phyloP scores from a whole-genome alignment of 345 rosid species.

The sweet orange (Citrus sinensis) region DVS_A1.0 CM039162.1:26694501-26695000 shows the following conservation, averaged over 20 bases:
- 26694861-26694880: too few relatives aligned
- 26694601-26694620: conserved; percentile 16
- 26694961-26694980: too few relatives aligned
- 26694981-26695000: too few relatives aligned
- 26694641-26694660: conserved; percentile 19
- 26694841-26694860: too few relatives aligned
- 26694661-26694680: conserved; percentile 18
- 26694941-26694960: too few relatives aligned
- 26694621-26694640: conserved; percentile 22
- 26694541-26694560: too few relatives aligned
- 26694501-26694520: background rate
- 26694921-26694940: too few relatives aligned
- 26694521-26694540: too few relatives aligned
- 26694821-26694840: too few relatives aligned
- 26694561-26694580: background rate
- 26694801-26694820: background rate
- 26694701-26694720: too few relatives aligned
- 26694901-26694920: too few relatives aligned
- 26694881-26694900: too few relatives aligned
- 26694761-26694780: conserved; percentile 16
- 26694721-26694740: conserved; percentile 21
- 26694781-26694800: conserved; percentile 10
- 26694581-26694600: background rate
- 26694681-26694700: conserved; percentile 5
- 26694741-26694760: conserved; percentile 15